Evolutionary conservation across 306 rosid species (phyloP).

Genomic region (Malus domestica): DNA sequence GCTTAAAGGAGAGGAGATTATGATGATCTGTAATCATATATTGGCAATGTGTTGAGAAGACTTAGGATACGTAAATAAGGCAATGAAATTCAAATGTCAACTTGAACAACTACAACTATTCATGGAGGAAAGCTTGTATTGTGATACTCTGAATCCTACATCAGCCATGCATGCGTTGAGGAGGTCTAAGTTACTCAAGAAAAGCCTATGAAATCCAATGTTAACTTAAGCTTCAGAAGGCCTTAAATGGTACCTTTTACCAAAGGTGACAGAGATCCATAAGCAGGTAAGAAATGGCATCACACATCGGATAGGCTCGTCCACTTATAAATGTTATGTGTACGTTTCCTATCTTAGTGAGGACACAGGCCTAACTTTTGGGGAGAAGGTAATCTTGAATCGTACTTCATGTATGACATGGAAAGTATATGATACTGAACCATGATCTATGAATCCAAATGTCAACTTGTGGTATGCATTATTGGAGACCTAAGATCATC

Average conservation of each 20-base stretch:
- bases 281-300: not conserved
- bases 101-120: not conserved
- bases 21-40: not conserved
- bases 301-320: not conserved
- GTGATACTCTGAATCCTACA: not conserved
- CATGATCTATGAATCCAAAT: not conserved
- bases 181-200: not conserved
- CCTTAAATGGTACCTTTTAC: not conserved
- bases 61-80: not conserved
- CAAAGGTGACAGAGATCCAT: not conserved
- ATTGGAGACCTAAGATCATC: not conserved
- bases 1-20: not conserved
- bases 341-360: not conserved
- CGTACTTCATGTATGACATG: not conserved
- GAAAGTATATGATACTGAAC: not conserved
- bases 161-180: not conserved
- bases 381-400: not conserved
- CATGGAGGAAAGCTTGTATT: not conserved
- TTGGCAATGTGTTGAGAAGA: not conserved
- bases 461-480: not conserved
- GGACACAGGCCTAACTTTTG: not conserved
- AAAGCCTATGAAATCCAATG: not conserved
- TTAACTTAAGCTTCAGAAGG: not conserved
- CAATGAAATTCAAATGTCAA: not conserved
- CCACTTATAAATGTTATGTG: not conserved